Evolutionary conservation across 2,329 filamentous ascomycete genomes (phyloP).

Genomic region (Neurospora crassa): DNA sequence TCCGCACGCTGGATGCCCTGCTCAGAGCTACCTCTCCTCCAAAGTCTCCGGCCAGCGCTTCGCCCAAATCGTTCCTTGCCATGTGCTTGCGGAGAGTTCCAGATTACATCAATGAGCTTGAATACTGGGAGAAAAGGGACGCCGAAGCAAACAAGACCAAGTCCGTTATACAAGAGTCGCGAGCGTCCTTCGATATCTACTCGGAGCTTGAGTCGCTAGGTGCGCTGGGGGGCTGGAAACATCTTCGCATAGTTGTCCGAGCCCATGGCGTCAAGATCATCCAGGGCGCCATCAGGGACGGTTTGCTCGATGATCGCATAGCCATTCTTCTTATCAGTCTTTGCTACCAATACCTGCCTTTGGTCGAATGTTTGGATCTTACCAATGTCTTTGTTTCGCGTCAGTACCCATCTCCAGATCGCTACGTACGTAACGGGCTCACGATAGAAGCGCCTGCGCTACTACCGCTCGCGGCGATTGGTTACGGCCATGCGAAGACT

Average conservation of each 20-base stretch:
- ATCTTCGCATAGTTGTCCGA: constrained; percentile 34
- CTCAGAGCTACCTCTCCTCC: constrained; percentile 29
- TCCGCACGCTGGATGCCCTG: constrained; percentile 34
- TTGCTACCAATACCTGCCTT: constrained; percentile 27
- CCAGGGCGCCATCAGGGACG: constrained; percentile 30
- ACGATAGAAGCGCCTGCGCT: constrained; percentile 22
- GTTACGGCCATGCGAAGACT: not conserved
- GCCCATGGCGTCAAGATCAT: constrained; percentile 37
- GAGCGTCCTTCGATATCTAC: constrained; percentile 37
- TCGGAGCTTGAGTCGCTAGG: constrained; percentile 37
- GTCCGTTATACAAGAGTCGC: constrained; percentile 25
- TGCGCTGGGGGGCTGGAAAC: constrained; percentile 33
- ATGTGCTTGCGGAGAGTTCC: constrained; percentile 41
- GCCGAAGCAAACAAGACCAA: constrained; percentile 28
- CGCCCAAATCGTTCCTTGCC: constrained; percentile 32
- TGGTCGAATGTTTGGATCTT: constrained; percentile 32
- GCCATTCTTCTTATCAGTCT: constrained; percentile 31
- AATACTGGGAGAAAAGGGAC: constrained; percentile 30
- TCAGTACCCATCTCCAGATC: constrained; percentile 24
- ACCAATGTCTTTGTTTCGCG: constrained; percentile 26
- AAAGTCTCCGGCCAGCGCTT: constrained; percentile 14
- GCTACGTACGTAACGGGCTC: not conserved
- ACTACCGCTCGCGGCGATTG: constrained; percentile 19
- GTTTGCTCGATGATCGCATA: constrained; percentile 32
- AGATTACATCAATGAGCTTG: constrained; percentile 35